These are phyloP conservation scores for Cyclotella cryptica DNA, from an alignment of 108 stramenopile genomes.

Conservation along the genomic window DNA sequence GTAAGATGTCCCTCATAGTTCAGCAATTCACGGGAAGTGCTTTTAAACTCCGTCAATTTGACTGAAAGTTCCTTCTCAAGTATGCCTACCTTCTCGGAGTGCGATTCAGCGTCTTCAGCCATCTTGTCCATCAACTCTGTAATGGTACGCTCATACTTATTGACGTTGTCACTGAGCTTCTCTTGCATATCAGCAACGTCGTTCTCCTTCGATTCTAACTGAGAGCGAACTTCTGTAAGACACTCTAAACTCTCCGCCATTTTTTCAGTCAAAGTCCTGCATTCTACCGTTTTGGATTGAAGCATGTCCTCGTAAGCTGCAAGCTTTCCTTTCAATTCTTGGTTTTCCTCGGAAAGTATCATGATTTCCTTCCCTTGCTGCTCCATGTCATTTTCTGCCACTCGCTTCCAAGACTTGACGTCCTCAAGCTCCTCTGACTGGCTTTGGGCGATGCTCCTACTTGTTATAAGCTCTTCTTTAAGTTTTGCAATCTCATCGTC, in stretches of 20 bases:
- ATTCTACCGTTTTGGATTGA: neutral
- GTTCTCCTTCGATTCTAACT: neutral
- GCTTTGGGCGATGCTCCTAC: neutral
- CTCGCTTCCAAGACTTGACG: neutral
- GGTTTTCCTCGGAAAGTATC: neutral
- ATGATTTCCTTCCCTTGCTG: neutral
- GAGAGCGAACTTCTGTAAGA: neutral
- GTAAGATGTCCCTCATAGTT: neutral
- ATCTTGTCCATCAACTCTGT: neutral
- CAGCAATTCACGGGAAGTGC: neutral
- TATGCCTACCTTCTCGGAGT: no score
- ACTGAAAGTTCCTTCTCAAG: neutral
- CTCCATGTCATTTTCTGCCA: conserved; percentile 2
- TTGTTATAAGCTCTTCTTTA: neutral
- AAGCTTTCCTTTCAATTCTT: neutral
- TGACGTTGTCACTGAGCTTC: neutral
- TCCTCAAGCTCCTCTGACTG: neutral
- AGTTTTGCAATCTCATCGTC: neutral
- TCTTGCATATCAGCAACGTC: neutral
- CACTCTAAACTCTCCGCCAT: neutral
- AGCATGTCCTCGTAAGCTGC: neutral
- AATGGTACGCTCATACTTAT: neutral
- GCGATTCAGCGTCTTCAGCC: no score
- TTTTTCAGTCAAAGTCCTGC: neutral
- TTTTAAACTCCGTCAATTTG: neutral